Conservation (phyloP, 2,329 filamentous ascomycete genomes). For the Sporothrix brasiliensis region DNA sequence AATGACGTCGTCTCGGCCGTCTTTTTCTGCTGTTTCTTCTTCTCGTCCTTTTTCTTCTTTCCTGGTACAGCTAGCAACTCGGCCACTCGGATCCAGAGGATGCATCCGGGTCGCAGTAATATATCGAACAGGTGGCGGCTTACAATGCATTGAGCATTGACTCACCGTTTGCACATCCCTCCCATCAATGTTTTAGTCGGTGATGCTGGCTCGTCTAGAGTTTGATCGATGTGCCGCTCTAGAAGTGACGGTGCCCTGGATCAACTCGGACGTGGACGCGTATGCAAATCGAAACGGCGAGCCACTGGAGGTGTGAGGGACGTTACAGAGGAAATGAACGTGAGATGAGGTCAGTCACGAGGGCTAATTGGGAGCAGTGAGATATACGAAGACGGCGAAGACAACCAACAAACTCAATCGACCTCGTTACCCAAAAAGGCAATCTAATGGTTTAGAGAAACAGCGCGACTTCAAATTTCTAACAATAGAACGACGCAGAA, state of each 20-base stretch:
- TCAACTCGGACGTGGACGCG: not conserved
- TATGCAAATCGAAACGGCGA: constrained; percentile 24
- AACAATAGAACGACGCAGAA: constrained; percentile 2
- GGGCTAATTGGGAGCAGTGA: not conserved
- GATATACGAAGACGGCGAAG: not conserved
- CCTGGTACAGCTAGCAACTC: not conserved
- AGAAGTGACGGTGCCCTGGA: not conserved
- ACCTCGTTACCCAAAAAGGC: constrained; percentile 6
- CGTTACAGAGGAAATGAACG: not conserved
- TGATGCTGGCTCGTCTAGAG: too few relatives aligned
- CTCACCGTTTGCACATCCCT: constrained; percentile 20
- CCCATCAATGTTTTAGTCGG: not conserved
- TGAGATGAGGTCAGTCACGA: not conserved
- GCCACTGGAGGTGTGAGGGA: not conserved
- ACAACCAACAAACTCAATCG: not conserved
- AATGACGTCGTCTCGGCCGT: not conserved
- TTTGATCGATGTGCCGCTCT: constrained; percentile 26
- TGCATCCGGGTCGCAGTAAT: not conserved
- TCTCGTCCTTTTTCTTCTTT: not conserved
- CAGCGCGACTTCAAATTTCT: not conserved
- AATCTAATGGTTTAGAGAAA: not conserved
- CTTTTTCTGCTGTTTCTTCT: not conserved
- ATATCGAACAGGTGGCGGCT: not conserved
- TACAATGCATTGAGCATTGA: constrained; percentile 21
- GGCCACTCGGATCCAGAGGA: not conserved